Base-by-base conservation (phyloP, 78 protist genomes). In the Dictyostelium capitatum region DNA sequence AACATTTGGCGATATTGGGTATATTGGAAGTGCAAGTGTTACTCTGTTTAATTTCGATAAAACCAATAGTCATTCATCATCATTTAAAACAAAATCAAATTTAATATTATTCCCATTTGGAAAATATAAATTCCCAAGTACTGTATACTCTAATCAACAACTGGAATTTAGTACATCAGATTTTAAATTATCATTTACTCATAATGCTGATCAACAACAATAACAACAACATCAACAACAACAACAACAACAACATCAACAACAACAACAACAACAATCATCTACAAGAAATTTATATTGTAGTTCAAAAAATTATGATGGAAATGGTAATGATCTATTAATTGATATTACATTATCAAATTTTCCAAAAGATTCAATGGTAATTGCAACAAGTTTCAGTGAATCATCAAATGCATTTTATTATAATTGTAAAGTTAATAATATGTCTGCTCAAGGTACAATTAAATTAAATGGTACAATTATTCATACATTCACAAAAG, bases 1-100 rank as follows among this genome's bases (percentile, higher is more conserved):
- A n/a, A 72, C 79, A 43, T 32, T 72, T 72, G 79, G 57, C 19
- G 79, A 72, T 72, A 32, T 72, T n/a, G 50, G 57, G 6, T 72
- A 72, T 72, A 72, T 72, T 41, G 79, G 79, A 11, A 43, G 28
- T 32, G 79, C 54, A 10, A 10, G 57, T 72, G 79, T 72, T 10
- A 72, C 57, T 9, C n/a, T 72, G 14, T 72, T 72, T 12, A 72
- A 72, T 72, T 72, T 72, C 3, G 54, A 67, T 67, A n/a, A n/a
- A n/a, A 3, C 43, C 1, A 37, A 37, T 37, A 37, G 2, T 37
- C 43, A n/a, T n/a, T 28, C n/a, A 2, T 43, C 75, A 67, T 67
- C 75, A 14, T 67, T 30, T 6, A 67, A 67, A 32, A 67, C 75
- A 4, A 37, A 67, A 67, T 25, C 50, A 67, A 43, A 67, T 67